Evolutionary conservation across 1,139 yeast species (phyloP), one percentile per base, ranked within the genome.

Genomic region (Yarrowia galli): DNA sequence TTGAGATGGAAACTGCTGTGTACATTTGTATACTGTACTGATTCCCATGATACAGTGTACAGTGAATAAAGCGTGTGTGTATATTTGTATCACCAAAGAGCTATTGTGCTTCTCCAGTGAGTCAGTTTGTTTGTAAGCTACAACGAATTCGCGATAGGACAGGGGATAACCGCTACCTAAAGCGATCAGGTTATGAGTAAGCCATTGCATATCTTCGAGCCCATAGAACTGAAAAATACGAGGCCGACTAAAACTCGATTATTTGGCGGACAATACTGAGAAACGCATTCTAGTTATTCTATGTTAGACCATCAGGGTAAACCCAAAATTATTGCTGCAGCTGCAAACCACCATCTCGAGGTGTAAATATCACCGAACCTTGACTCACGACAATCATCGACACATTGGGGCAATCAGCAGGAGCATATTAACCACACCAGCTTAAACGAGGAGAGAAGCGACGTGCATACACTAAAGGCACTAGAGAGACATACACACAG

Each of bases 351-450:
- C 53, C 53, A 48, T 48, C 53, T 48, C 5, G 28, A 28, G 53
- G 38, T 48, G 53, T 48, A 48, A 48, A 48, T 48, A 48, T 48
- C 53, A 28, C 38, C 53, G 20, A 48, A 48, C 53, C 53, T 48
- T 28, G 53, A 48, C 53, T n/a, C 53, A 28, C 53, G 22, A 28
- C 53, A n/a, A n/a, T 48, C 38, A 48, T 22, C 51, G 48, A 22
- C n/a, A 13, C 7, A 22, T 23, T 43, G 12, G 28, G 28, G 48
- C 48, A 22, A 45, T 45, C 48, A 45, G 28, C 46, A 45, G 28
- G 48, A 25, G 48, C n/a, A 45, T 15, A 45, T 12, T 6, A 32
- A 49, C 23, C 12, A 18, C 40, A 20, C 13, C 28, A 35, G 28
- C 58, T 18, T 10, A 6, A 1, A n/a, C 10, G 20, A n/a, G 22